Evolutionary conservation across 208 protist species (phyloP).

Genomic region (Leptomonas pyrrhocoris): DNA sequence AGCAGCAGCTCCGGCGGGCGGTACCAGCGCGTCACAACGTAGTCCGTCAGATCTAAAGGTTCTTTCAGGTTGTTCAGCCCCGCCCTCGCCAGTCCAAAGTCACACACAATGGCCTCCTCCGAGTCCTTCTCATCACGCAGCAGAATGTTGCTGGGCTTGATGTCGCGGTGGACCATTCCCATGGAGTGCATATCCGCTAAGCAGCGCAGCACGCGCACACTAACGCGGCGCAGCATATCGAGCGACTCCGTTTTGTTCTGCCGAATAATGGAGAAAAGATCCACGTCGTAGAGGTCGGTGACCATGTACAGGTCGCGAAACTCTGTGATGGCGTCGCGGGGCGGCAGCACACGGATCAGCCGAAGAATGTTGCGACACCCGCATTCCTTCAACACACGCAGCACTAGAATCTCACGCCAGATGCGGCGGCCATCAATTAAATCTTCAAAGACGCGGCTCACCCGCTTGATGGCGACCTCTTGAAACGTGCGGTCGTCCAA

Average conservation of each 20-base stretch:
- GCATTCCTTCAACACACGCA: constrained; percentile 90
- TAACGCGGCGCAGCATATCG: constrained; percentile 91
- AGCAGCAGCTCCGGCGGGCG: constrained; percentile 99
- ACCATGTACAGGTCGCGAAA: constrained; percentile 92
- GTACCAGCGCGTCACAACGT: constrained; percentile 99
- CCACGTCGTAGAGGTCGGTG: constrained; percentile 93
- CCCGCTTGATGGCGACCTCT: constrained; percentile 98
- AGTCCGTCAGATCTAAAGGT: constrained; percentile 94
- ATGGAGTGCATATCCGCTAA: constrained; percentile 97
- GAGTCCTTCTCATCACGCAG: constrained; percentile 79
- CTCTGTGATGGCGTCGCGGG: constrained; percentile 63
- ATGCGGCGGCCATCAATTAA: constrained; percentile 96
- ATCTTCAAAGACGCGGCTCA: constrained; percentile 95
- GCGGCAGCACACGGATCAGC: constrained; percentile 71
- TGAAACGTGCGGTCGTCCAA: constrained; percentile 76
- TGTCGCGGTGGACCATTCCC: constrained; percentile 96
- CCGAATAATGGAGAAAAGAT: constrained; percentile 90
- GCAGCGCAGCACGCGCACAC: constrained; percentile 95
- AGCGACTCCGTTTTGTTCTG: constrained; percentile 57
- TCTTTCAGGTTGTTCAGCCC: constrained; percentile 70
- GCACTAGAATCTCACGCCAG: constrained; percentile 96
- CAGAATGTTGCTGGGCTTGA: constrained; percentile 96
- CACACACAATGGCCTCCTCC: constrained; percentile 92
- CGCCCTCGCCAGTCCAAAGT: constrained; percentile 92
- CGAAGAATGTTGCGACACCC: constrained; percentile 94